Conservation (phyloP, 2,329 filamentous ascomycete species). For the Aspergillus viridinutans region DNA sequence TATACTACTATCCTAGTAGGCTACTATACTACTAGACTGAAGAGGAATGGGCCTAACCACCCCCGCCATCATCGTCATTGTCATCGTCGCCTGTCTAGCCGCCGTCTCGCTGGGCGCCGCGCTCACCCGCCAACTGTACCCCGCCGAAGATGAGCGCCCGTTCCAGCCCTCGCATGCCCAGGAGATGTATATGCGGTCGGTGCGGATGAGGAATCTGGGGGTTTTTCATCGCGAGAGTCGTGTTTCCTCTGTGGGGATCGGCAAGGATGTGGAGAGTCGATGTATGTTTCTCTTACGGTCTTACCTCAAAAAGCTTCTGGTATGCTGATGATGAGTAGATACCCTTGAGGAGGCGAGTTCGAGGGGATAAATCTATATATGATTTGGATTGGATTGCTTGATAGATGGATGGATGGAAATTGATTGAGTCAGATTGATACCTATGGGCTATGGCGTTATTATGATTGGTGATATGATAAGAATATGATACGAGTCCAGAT, state of each 20-base stretch:
- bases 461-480: too few relatives aligned
- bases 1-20: too few relatives aligned
- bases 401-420: too few relatives aligned
- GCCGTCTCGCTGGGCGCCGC: constrained; percentile 27
- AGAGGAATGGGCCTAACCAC: constrained; percentile 17
- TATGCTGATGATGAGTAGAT: background rate
- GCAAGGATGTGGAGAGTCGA: constrained; percentile 6
- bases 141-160: constrained; percentile 13
- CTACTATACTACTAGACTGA: too few relatives aligned
- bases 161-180: constrained; percentile 25
- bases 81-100: constrained; percentile 29
- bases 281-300: too few relatives aligned
- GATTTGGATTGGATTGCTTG: too few relatives aligned
- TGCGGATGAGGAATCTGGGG: constrained; percentile 24
- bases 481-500: too few relatives aligned
- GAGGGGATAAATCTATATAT: background rate
- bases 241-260: background rate
- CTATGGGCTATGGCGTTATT: too few relatives aligned
- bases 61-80: constrained; percentile 27
- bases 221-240: constrained; percentile 18
- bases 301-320: too few relatives aligned
- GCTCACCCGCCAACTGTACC: constrained; percentile 24
- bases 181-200: constrained; percentile 28
- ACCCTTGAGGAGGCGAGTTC: background rate
- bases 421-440: too few relatives aligned